Evolutionary conservation across 179 eudicot genomes (phyloP).

Genomic region (Dionaea muscipula): DNA sequence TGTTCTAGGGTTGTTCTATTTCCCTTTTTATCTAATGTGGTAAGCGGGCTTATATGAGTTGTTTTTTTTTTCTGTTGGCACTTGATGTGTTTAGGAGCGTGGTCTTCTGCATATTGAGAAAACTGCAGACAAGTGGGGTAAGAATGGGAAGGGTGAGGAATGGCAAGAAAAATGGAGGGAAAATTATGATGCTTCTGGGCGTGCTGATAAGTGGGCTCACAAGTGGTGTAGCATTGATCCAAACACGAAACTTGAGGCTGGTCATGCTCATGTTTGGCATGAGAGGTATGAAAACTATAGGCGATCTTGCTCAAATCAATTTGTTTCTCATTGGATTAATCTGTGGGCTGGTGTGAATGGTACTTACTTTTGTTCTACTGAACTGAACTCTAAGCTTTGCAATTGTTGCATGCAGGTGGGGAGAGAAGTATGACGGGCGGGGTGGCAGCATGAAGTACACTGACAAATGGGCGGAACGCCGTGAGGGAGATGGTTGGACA

Average conservation of each 20-base stretch:
- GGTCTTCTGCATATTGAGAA: conserved; percentile 60
- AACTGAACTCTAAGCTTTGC: not conserved
- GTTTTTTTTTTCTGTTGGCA: not conserved
- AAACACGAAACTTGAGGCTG: conserved; percentile 51
- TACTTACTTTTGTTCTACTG: not conserved
- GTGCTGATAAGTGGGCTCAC: conserved; percentile 86
- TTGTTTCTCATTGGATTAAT: no score
- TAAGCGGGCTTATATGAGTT: no score
- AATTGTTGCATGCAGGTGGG: conserved; percentile 76
- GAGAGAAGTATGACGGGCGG: conserved; percentile 68
- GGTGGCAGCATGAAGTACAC: conserved; percentile 82
- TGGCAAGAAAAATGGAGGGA: conserved; percentile 94
- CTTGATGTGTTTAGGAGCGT: conserved; percentile 28
- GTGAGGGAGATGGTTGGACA: conserved; percentile 64
- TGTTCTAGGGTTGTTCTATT: no score
- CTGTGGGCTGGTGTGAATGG: no score
- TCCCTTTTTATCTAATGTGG: no score
- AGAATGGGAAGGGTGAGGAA: conserved; percentile 52
- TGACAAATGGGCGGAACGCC: conserved; percentile 92
- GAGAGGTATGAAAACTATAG: conserved; percentile 67
- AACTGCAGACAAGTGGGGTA: conserved; percentile 90
- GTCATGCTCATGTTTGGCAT: conserved; percentile 94
- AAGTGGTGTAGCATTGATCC: conserved; percentile 89
- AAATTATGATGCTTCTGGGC: conserved; percentile 60
- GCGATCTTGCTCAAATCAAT: no score